Evolutionary conservation across 2,329 filamentous ascomycete genomes (phyloP).

Genomic region (Talaromyces sp.): DNA sequence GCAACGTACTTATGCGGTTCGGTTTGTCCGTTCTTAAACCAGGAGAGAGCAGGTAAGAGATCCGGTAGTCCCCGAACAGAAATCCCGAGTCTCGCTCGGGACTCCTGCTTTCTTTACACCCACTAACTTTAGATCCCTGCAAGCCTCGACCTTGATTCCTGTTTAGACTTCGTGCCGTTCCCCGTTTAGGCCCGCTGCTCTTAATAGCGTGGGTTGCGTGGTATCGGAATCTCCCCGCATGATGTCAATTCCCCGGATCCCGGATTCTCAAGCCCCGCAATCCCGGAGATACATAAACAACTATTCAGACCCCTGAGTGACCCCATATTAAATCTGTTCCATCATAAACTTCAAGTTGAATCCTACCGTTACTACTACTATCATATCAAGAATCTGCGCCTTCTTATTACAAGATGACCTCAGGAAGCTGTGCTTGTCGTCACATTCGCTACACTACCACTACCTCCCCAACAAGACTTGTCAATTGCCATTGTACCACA

Average conservation of each 20-base stretch:
- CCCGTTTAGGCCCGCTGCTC: not conserved
- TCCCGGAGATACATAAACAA: not conserved
- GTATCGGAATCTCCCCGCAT: slow-evolving; percentile 5
- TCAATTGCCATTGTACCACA: slow-evolving; percentile 52
- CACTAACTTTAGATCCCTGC: not conserved
- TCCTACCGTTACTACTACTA: not conserved
- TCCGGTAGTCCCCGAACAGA: not conserved
- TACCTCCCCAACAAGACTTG: slow-evolving; percentile 37
- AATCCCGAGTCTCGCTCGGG: not conserved
- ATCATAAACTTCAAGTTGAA: not conserved
- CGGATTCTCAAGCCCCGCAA: not conserved
- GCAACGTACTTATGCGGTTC: too few relatives aligned
- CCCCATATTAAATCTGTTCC: not conserved
- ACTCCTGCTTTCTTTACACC: not conserved
- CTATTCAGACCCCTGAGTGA: not conserved
- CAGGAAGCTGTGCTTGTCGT: slow-evolving; percentile 50
- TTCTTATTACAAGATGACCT: slow-evolving; percentile 24
- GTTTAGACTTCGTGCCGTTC: not conserved
- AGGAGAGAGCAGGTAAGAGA: not conserved
- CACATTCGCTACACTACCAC: slow-evolving; percentile 47
- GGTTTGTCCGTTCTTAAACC: not conserved
- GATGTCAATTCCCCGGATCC: slow-evolving; percentile 9
- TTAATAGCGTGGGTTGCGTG: not conserved
- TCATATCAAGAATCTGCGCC: not conserved
- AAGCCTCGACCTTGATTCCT: not conserved